phyloP scores from a whole-genome alignment of 805 yeast species.

The Cyberlindnera americana region DNA sequence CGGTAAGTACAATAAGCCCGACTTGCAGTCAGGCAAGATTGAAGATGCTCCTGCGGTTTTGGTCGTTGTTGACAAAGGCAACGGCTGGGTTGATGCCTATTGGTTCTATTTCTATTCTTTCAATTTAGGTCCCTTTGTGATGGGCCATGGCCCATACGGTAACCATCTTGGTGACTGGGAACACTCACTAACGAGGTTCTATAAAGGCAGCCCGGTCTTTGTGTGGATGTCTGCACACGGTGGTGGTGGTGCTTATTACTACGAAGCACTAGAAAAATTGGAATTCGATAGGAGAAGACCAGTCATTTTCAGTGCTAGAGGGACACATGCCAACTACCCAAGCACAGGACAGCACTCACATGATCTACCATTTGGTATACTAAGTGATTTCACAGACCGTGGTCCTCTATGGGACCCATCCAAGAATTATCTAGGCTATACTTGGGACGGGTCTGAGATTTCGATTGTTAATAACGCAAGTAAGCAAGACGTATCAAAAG shows the following conservation, averaged over 20 bases:
- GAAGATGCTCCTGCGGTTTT: slow-evolving; percentile 75
- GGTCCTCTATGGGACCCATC: slow-evolving; percentile 97
- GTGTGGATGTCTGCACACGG: slow-evolving; percentile 99
- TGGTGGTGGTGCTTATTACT: slow-evolving; percentile 88
- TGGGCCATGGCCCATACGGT: slow-evolving; percentile 98
- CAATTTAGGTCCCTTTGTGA: slow-evolving; percentile 92
- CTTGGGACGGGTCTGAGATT: slow-evolving; percentile 58
- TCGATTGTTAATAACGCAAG: slow-evolving; percentile 34
- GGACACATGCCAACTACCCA: slow-evolving; percentile 96
- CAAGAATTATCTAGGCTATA: slow-evolving; percentile 75
- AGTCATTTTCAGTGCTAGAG: slow-evolving; percentile 83
- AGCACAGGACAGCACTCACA: slow-evolving; percentile 96
- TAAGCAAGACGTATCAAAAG: slow-evolving; percentile 27
- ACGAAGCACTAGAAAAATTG: slow-evolving; percentile 59
- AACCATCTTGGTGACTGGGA: slow-evolving; percentile 99
- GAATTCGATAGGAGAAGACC: slow-evolving; percentile 47
- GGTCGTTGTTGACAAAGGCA: slow-evolving; percentile 86
- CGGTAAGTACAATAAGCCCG: slow-evolving; percentile 66
- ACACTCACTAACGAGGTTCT: slow-evolving; percentile 82
- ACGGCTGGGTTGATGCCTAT: slow-evolving; percentile 91
- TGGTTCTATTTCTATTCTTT: slow-evolving; percentile 97
- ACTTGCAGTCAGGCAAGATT: slow-evolving; percentile 65
- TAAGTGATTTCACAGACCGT: slow-evolving; percentile 90
- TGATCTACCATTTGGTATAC: slow-evolving; percentile 87
- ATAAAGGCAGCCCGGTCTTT: slow-evolving; percentile 72